Conservation (phyloP, 441 rosid species). For the Populus trichocarpa region DNA sequence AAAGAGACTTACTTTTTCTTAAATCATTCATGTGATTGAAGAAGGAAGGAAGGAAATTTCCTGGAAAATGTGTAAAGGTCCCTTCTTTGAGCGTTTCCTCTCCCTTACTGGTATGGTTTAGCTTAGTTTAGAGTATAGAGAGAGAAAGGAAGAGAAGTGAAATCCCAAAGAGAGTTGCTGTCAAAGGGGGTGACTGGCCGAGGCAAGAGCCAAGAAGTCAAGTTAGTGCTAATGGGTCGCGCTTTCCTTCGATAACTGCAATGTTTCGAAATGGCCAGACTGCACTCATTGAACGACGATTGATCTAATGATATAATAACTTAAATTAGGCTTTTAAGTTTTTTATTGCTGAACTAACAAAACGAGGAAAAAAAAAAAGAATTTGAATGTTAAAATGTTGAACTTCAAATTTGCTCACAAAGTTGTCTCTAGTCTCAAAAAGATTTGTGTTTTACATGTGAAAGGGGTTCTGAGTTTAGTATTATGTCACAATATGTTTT, state of each 20-base stretch:
- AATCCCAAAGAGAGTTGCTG: neutral
- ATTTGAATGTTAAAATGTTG: too few species aligned
- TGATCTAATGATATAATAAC: neutral
- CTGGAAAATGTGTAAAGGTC: slow-evolving; percentile 16
- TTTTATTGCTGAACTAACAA: neutral
- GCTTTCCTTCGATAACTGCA: neutral
- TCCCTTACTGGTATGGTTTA: neutral
- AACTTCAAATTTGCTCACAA: too few species aligned
- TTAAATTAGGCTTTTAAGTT: too few species aligned
- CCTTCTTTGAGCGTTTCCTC: neutral
- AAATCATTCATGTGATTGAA: neutral
- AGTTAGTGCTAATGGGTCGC: neutral
- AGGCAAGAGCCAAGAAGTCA: neutral
- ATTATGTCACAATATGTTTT: too few species aligned
- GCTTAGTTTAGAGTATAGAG: neutral
- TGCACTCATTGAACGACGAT: neutral
- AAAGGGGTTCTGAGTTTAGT: too few species aligned
- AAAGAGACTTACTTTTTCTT: neutral
- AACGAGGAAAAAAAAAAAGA: too few species aligned
- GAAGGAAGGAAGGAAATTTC: slow-evolving; percentile 27
- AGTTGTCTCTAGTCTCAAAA: too few species aligned
- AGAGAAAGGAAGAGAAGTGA: neutral
- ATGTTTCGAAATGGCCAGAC: neutral
- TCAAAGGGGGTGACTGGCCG: neutral
- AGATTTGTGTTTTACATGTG: too few species aligned